Percentiles rank a stretch among this genome's conserved stretches.
Conservation (phyloP, 140 eudicot species). For the Ambrosia hybrid region DNA sequence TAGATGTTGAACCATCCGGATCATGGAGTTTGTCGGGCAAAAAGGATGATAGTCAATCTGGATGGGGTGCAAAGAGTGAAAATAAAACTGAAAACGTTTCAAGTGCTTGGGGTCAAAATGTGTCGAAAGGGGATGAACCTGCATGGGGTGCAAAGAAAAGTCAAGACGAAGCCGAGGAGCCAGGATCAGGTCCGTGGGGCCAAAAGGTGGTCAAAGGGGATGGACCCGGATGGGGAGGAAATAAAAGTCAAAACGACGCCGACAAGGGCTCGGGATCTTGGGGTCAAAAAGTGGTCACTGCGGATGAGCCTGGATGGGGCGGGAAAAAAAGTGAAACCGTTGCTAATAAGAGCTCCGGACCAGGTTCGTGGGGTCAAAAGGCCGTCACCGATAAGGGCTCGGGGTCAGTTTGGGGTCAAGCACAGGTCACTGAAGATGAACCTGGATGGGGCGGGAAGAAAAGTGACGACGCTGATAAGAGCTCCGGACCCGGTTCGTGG, state of each 20-base stretch:
- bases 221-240: slow-evolving; percentile 11
- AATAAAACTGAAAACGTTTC: background rate
- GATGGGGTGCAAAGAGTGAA: slow-evolving; percentile 22
- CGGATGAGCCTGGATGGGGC: slow-evolving; percentile 13
- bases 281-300: slow-evolving; percentile 20
- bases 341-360: too few species aligned
- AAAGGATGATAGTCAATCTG: background rate
- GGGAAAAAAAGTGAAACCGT: background rate
- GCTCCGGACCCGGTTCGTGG: slow-evolving; percentile 23
- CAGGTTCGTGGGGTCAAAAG: slow-evolving; percentile 26
- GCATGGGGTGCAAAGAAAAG: slow-evolving; percentile 22
- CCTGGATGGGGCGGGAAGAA: slow-evolving; percentile 13
- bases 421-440: background rate
- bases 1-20: too few species aligned
- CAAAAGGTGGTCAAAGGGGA: background rate
- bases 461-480: background rate
- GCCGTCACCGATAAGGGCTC: background rate
- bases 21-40: too few species aligned
- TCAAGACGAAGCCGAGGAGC: background rate
- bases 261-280: slow-evolving; percentile 10
- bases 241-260: background rate
- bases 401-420: background rate
- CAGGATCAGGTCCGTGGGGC: slow-evolving; percentile 2
- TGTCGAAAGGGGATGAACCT: slow-evolving; percentile 1
- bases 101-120: slow-evolving; percentile 4